These are phyloP conservation scores for Hypoxylon fuscum DNA, from an alignment of 495 filamentous ascomycete genomes.

Conservation along the genomic window DNA sequence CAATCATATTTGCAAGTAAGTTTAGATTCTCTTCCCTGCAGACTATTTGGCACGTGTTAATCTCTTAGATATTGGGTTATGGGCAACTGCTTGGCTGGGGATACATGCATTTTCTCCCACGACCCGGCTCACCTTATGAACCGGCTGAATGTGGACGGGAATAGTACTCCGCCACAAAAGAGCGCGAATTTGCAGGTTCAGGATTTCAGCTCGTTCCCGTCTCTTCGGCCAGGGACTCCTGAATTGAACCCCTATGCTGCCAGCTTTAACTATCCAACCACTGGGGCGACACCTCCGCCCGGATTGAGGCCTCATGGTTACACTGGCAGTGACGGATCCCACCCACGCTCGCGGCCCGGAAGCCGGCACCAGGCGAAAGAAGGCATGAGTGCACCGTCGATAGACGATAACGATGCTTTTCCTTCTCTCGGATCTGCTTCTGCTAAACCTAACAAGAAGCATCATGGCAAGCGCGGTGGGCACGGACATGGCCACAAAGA, in stretches of 20 bases:
- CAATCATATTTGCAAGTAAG: constrained; percentile 97
- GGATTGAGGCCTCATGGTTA: constrained; percentile 65
- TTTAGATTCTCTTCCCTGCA: constrained; percentile 38
- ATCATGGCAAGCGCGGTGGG: constrained; percentile 86
- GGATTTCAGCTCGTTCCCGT: constrained; percentile 90
- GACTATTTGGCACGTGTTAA: constrained; percentile 39
- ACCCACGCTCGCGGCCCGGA: constrained; percentile 82
- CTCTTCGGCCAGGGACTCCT: constrained; percentile 68
- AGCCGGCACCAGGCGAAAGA: constrained; percentile 82
- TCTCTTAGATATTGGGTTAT: constrained; percentile 87
- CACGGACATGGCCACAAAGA: constrained; percentile 79
- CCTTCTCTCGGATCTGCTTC: constrained; percentile 87
- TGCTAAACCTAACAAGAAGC: constrained; percentile 82
- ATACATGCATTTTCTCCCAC: constrained; percentile 96
- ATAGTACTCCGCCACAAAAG: constrained; percentile 66
- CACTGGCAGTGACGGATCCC: constrained; percentile 64
- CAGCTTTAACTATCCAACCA: constrained; percentile 59
- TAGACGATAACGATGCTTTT: constrained; percentile 96
- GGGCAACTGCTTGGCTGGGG: constrained; percentile 94
- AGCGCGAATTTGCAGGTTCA: constrained; percentile 77
- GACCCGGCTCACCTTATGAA: constrained; percentile 85
- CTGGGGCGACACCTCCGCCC: constrained; percentile 67
- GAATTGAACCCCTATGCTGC: constrained; percentile 69
- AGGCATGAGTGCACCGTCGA: constrained; percentile 74
- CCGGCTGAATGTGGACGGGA: constrained; percentile 70